These are phyloP conservation scores for Cetradonia linearis DNA, from an alignment of 495 filamentous ascomycete genomes.

Conservation along the genomic window DNA sequence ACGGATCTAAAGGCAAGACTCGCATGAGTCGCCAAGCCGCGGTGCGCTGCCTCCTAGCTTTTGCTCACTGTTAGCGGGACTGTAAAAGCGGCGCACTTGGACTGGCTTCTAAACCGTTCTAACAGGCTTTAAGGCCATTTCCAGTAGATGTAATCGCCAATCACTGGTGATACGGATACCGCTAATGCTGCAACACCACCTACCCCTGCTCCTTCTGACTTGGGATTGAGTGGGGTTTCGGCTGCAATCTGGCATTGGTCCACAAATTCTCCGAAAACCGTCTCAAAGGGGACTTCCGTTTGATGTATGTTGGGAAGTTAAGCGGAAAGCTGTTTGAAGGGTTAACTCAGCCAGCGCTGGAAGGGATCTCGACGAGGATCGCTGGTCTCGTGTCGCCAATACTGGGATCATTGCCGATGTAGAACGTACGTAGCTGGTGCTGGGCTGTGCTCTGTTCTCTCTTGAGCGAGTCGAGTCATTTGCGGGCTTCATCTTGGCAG, in stretches of 20 bases:
- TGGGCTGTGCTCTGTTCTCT: constrained; percentile 8
- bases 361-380: not conserved
- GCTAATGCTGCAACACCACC: constrained; percentile 6
- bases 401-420: not conserved
- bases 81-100: constrained; percentile 8
- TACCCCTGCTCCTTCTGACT: constrained; percentile 12
- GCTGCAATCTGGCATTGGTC: constrained; percentile 1
- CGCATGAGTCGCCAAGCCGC: not conserved
- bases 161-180: not conserved
- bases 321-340: not conserved
- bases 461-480: constrained; percentile 14
- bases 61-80: constrained; percentile 7
- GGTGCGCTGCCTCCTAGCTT: not conserved
- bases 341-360: constrained; percentile 3
- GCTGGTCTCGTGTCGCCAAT: constrained; percentile 7
- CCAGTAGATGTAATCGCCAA: not conserved
- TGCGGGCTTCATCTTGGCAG: not conserved
- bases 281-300: not conserved
- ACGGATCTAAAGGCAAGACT: not conserved
- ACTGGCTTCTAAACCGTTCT: not conserved
- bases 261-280: constrained; percentile 14
- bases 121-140: not conserved
- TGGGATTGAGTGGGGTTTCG: constrained; percentile 12
- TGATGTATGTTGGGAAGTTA: not conserved
- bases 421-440: not conserved